Base-by-base conservation (phyloP, 495 filamentous ascomycete species). In the Darksidea phi region DNA sequence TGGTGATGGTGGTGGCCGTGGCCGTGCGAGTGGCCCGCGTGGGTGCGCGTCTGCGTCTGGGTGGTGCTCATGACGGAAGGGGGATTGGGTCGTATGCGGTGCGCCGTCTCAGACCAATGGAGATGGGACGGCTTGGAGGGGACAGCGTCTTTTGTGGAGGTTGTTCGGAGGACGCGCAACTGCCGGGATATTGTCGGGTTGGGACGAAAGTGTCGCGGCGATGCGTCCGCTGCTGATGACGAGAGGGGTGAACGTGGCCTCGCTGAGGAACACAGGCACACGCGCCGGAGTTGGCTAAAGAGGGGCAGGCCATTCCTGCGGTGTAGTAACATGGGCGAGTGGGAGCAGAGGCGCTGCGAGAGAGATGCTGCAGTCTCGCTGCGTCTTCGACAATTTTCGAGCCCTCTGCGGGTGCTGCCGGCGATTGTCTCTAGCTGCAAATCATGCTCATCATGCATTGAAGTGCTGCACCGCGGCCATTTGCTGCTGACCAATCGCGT, bases 1-100 rank as follows among this genome's bases (percentile, higher is more conserved):
- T 90, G 28, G 28, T 32, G 86, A 67, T 89, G 85, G 71, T 89
- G 85, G 61, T 81, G 79, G 60, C n/a, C n/a, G n/a, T 83, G 77
- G 34, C 67, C 72, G 51, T 53, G 49, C 3, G 20, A 23, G 48
- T 76, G 71, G 61, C 81, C 80, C 12, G 72, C 74, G 59, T 85
- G 84, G 55, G 72, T 72, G 61, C 83, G 80, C 37, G 73, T 73
- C 57, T 81, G 63, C 45, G 73, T 72, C 51, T 79, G 75, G 13
- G 74, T 75, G 48, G 79, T 63, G 17, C 61, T 67, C 63, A 74
- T 56, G 61, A 61, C 61, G 37, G 61, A 48, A 37, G 61, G 57
- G 47, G 66, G 48, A 53, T 42, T 57, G 57, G 61, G 61, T 58
- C 66, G 66, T 36, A 47, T 64, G 66, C 61, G 60, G 42, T 67